Percentiles rank a stretch among this genome's conserved stretches.
Evolutionary conservation across 2,329 filamentous ascomycete genomes (phyloP).

Genomic region (Claviceps purpurea): DNA sequence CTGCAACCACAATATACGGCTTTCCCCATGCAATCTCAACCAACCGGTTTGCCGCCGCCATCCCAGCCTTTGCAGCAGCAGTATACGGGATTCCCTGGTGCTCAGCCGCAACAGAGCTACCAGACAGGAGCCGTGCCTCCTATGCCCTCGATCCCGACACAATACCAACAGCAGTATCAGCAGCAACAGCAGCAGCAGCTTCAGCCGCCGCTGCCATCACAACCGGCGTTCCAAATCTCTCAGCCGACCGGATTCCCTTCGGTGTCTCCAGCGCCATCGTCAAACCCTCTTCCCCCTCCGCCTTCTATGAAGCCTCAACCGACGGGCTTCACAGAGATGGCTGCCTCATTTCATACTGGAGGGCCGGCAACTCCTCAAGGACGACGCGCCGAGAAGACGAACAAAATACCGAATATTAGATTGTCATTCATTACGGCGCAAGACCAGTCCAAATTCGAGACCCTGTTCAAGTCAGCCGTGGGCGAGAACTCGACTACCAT

Average conservation of each 20-base stretch:
- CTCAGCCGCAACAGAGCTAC: constrained; percentile 45
- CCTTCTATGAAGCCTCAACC: constrained; percentile 52
- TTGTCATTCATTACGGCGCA: constrained; percentile 90
- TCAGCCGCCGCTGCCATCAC: constrained; percentile 14
- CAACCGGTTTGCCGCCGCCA: constrained; percentile 37
- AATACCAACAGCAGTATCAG: constrained; percentile 46
- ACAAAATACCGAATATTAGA: constrained; percentile 84
- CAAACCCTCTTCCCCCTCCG: constrained; percentile 36
- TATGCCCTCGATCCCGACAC: constrained; percentile 45
- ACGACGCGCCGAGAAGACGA: constrained; percentile 37
- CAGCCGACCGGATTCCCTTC: constrained; percentile 30
- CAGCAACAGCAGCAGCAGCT: constrained; percentile 37
- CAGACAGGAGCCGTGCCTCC: constrained; percentile 43
- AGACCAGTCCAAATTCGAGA: constrained; percentile 95
- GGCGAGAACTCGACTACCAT: constrained; percentile 73
- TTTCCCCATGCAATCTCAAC: constrained; percentile 37
- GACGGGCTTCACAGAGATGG: constrained; percentile 54
- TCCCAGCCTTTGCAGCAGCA: constrained; percentile 51
- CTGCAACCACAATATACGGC: constrained; percentile 48
- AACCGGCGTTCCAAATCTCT: constrained; percentile 25
- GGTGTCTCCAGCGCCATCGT: constrained; percentile 35
- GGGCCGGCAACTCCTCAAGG: constrained; percentile 31
- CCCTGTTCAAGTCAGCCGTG: constrained; percentile 89
- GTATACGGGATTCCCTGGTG: constrained; percentile 49
- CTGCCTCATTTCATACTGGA: constrained; percentile 48